These are phyloP conservation scores for Puccinia horiana DNA, from an alignment of 1,284 basidiomycete genomes.

Conservation along the genomic window DNA sequence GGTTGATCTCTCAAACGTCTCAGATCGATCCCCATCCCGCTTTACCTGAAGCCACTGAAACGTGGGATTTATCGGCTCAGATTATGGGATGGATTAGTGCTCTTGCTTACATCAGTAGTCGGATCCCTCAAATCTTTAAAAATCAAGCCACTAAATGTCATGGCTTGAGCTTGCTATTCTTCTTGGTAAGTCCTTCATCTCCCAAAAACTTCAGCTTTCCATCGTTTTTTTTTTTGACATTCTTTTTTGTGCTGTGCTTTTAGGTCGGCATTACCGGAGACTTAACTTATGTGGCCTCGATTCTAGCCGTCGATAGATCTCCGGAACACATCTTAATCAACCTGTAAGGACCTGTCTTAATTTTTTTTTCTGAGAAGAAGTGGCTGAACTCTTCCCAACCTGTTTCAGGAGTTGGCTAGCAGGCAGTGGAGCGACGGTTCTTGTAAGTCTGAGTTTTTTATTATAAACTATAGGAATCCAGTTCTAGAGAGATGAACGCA, in stretches of 20 bases:
- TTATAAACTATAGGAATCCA: not conserved
- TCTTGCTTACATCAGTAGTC: slow-evolving; percentile 47
- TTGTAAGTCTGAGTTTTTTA: slow-evolving; percentile 16
- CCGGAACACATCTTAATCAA: slow-evolving; percentile 35
- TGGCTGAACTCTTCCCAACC: not conserved
- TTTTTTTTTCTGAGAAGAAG: not conserved
- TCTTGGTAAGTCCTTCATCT: slow-evolving; percentile 51
- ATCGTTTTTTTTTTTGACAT: not conserved
- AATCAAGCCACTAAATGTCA: slow-evolving; percentile 58
- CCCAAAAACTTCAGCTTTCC: not conserved
- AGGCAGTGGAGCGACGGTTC: slow-evolving; percentile 35
- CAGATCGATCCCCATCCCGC: not conserved
- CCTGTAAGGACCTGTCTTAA: slow-evolving; percentile 1
- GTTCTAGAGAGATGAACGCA: not conserved
- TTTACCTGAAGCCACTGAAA: not conserved
- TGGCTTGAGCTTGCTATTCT: slow-evolving; percentile 57
- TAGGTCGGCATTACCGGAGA: slow-evolving; percentile 46
- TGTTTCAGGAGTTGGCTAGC: slow-evolving; percentile 41
- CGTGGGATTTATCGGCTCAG: slow-evolving; percentile 37
- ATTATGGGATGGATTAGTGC: slow-evolving; percentile 46
- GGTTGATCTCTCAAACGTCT: not conserved
- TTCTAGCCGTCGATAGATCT: slow-evolving; percentile 10
- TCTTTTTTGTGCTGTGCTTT: no score
- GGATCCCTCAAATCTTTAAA: slow-evolving; percentile 58
- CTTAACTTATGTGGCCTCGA: slow-evolving; percentile 35